Base-by-base conservation (phyloP, 1,284 basidiomycete species). In the Ustilago curta region DNA sequence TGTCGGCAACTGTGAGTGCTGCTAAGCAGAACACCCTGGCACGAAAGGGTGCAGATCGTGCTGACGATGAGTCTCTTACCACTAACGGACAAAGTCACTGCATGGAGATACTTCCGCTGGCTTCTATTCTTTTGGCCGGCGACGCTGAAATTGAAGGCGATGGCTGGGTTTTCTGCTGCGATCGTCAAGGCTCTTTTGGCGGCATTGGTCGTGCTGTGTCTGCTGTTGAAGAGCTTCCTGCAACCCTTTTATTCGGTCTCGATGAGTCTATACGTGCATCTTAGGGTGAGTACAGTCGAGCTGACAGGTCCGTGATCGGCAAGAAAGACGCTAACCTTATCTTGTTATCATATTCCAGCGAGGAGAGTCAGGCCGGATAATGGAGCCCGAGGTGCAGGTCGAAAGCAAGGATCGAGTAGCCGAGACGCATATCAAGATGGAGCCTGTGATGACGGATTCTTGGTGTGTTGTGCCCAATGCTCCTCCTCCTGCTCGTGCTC, bases 41-140 rank as follows among this genome's bases (percentile, higher is more conserved):
- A 7, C n/a, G 0, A 8, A 6, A 18, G 5, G 23, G 21, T 27
- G 16, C 21, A 4, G 23, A 12, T 21, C 19, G 27, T 45, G 50
- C 54, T 63, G 54, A 56, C 44, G 27, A n/a, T 18, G 32, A 8
- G 12, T 16, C 9, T 11, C 19, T 31, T 4, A 9, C 4, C 25
- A 16, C 31, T 25, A 1, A 4, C 19, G 32, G 23, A 2, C 12
- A 1, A n/a, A 66, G 64, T 49, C 16, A 43, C 35, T 23, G 59
- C 45, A 2, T 53, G 44, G 60, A 35, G 49, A 49, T 54, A 50
- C 40, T 27, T 54, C 29, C 55, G 55, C 12, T 69, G 55, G 59
- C 16, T 67, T 11, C 25, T 69, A 1, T 27, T 58, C 25, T 27
- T 48, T 3, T 56, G 56, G 53, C 58, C 56, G 5, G 31, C 45